phyloP scores from a whole-genome alignment of 2,329 filamentous ascomycete species.

The Xylaria digitata region DNA sequence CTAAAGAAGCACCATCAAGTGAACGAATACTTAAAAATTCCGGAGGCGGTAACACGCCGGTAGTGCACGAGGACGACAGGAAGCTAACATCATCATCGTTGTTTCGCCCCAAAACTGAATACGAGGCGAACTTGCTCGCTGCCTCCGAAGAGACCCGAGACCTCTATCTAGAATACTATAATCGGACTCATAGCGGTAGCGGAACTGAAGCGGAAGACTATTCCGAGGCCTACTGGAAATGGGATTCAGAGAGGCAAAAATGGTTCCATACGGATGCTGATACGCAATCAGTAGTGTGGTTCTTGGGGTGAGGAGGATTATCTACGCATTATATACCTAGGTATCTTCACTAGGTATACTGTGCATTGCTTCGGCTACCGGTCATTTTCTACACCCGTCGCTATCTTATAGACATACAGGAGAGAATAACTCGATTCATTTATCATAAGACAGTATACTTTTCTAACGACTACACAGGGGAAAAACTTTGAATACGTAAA shows the following conservation, averaged over 20 bases:
- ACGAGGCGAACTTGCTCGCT: constrained; percentile 22
- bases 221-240: constrained; percentile 36
- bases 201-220: constrained; percentile 13
- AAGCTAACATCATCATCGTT: neutral
- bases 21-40: neutral
- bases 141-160: constrained; percentile 14
- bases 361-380: neutral
- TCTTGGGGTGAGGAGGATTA: constrained; percentile 12
- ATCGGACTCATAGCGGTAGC: constrained; percentile 3
- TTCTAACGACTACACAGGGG: neutral
- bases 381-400: neutral
- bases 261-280: constrained; percentile 38
- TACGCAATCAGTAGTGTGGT: constrained; percentile 34
- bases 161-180: constrained; percentile 23
- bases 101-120: constrained; percentile 1
- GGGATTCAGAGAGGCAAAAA: constrained; percentile 29
- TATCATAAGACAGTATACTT: neutral
- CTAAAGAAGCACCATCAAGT: neutral
- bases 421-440: neutral
- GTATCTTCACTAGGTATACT: neutral
- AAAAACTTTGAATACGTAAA: neutral
- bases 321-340: no score
- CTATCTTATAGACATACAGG: neutral
- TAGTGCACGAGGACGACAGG: neutral
- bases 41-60: neutral